Conservation (phyloP, 2,329 filamentous ascomycete genomes). For the Colletotrichum spinosum region DNA sequence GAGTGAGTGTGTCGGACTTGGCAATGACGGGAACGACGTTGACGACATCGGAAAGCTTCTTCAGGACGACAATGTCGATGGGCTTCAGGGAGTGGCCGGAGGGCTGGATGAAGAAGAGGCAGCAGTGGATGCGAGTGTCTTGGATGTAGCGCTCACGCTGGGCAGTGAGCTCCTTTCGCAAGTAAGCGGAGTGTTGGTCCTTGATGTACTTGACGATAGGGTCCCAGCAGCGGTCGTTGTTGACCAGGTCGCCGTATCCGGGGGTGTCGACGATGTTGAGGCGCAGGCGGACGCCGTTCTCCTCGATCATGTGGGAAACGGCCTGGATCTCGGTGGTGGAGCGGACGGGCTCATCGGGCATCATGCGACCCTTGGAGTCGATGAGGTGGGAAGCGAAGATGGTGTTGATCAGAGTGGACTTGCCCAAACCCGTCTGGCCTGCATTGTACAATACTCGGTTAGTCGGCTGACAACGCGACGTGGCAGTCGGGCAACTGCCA, state of each 20-base stretch:
- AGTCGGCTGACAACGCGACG: constrained; percentile 25
- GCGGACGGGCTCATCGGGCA: constrained; percentile 92
- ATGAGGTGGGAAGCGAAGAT: constrained; percentile 99
- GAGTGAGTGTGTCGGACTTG: constrained; percentile 95
- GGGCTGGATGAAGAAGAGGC: constrained; percentile 99
- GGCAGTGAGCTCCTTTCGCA: constrained; percentile 98
- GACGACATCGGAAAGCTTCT: constrained; percentile 99
- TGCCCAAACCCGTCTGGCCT: constrained; percentile 99
- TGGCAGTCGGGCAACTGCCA: constrained; percentile 6
- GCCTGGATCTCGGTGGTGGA: constrained; percentile 98
- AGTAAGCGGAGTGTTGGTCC: constrained; percentile 99
- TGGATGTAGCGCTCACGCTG: constrained; percentile 99
- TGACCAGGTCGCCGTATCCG: constrained; percentile 97
- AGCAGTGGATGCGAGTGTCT: constrained; percentile 99
- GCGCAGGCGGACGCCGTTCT: constrained; percentile 96
- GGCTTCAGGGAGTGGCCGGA: constrained; percentile 98
- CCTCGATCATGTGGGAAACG: constrained; percentile 98
- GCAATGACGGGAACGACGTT: constrained; percentile 99
- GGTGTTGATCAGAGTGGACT: constrained; percentile 99
- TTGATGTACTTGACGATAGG: constrained; percentile 99
- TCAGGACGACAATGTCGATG: constrained; percentile 98
- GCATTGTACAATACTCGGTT: constrained; percentile 36
- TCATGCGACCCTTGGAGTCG: constrained; percentile 95
- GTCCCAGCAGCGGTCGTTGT: constrained; percentile 99
- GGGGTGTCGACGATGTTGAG: constrained; percentile 99